A percentile compares a stretch with the other conserved stretches of the same genome.
Conservation (phyloP, 306 rosid species). For the Senna siamea region DNA sequence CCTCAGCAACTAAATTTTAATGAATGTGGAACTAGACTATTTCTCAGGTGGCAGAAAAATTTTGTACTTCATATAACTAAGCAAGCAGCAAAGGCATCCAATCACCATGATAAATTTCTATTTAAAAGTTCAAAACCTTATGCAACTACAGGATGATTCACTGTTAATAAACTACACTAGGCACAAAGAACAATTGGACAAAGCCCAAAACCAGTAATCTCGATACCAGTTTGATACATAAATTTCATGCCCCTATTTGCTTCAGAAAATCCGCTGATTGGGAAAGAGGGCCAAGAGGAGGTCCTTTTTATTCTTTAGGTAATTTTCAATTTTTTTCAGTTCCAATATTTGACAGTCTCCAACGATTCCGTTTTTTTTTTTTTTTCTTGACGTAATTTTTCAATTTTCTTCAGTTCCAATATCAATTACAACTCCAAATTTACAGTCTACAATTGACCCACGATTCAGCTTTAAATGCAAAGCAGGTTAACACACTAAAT, state of each 20-base stretch:
- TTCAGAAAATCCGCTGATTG: background rate
- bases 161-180: background rate
- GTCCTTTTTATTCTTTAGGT: background rate
- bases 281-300: background rate
- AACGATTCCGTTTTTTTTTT: background rate
- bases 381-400: background rate
- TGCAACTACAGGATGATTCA: background rate
- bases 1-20: background rate
- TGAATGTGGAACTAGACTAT: background rate
- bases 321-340: background rate
- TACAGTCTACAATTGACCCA: background rate
- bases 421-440: background rate
- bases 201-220: conserved; percentile 7
- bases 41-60: background rate
- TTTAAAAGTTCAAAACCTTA: conserved; percentile 1
- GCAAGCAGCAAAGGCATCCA: background rate
- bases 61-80: background rate
- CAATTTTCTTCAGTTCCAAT: background rate
- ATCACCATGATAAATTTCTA: conserved; percentile 6
- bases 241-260: background rate
- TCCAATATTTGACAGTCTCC: background rate
- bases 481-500: background rate
- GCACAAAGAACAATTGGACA: background rate
- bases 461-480: background rate
- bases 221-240: background rate